Evolutionary conservation across 129 eudicot genomes (phyloP), one percentile per base, ranked within the genome.

Genomic region (Saussurea involucrata): DNA sequence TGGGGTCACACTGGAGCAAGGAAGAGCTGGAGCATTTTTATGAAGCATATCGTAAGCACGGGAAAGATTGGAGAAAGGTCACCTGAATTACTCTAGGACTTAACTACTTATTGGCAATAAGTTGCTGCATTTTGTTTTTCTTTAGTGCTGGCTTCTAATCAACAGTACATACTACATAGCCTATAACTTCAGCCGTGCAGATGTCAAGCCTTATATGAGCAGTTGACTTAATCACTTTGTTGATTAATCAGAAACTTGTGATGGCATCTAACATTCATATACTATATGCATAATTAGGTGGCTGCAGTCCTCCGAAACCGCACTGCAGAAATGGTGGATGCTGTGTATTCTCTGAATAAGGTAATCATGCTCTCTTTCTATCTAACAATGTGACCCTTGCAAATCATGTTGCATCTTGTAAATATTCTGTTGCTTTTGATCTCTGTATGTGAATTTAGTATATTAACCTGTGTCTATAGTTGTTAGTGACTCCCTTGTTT

Each of bases 11-110:
- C 36, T 95, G 99, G 99, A 88, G 87, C 83, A 80, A 84, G 83
- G 97, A 89, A 66, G 99, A 95, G 91, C 84, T 95, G 71, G 90
- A 82, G 77, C 88, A 80, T 55, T 95, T 95, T 74, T 95, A 95
- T 85, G 92, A 89, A 73, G 91, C 97, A 32, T 95, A 95, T 78
- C 96, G 99, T 78, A 90, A 92, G 76, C 81, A 95, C 49, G 94
- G 94, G 77, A 92, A 84, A 85, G 99, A 95, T 60, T 95, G 99
- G 99, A 89, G 80, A 83, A 95, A 95, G 97, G 99, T 95, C 81
- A 71, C 74, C 66, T 76, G 21, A 53, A 49, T 49, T 79, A 63
- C 46, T 74, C 55, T 29, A 33, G 28, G 36, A 36, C 63, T 10
- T 21, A 9, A 13, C 66, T 37, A 76, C 49, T 27, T 63, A 72